A percentile compares a stretch with the other conserved stretches of the same genome.
These are phyloP conservation scores for Boletus sp. DNA, from an alignment of 768 basidiomycete species.

Conservation along the genomic window DNA sequence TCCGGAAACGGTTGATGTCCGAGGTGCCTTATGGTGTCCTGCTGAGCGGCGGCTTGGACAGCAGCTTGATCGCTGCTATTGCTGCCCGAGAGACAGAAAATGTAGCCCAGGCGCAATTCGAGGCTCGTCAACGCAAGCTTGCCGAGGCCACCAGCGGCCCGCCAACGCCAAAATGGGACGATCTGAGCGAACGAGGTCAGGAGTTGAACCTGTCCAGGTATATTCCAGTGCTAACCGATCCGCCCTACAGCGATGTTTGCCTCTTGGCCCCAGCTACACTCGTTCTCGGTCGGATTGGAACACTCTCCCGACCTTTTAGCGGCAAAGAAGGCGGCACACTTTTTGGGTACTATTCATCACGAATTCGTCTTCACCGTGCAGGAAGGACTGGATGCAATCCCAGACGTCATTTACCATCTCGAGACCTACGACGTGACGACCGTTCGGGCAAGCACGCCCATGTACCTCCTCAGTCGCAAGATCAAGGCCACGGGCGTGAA, in stretches of 20 bases:
- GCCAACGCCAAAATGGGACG: slow-evolving; percentile 46
- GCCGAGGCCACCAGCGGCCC: slow-evolving; percentile 55
- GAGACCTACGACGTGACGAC: slow-evolving; percentile 99
- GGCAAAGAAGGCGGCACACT: slow-evolving; percentile 90
- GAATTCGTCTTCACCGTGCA: slow-evolving; percentile 98
- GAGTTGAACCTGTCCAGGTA: slow-evolving; percentile 4
- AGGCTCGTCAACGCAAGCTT: slow-evolving; percentile 61
- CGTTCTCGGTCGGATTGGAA: slow-evolving; percentile 94
- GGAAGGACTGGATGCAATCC: slow-evolving; percentile 95
- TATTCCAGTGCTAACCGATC: slow-evolving; percentile 1
- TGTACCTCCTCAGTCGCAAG: slow-evolving; percentile 97
- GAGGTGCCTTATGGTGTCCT: slow-evolving; percentile 98
- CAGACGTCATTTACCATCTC: slow-evolving; percentile 96
- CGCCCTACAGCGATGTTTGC: slow-evolving; percentile 60
- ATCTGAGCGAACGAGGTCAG: slow-evolving; percentile 55
- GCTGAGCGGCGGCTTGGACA: slow-evolving; percentile 92
- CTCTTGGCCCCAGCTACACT: slow-evolving; percentile 95
- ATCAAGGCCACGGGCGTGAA: slow-evolving; percentile 99
- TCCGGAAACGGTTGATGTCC: slow-evolving; percentile 93
- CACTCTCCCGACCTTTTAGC: slow-evolving; percentile 95
- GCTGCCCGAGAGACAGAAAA: slow-evolving; percentile 95
- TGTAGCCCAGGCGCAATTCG: slow-evolving; percentile 74
- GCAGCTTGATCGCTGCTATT: slow-evolving; percentile 92
- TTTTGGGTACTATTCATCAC: slow-evolving; percentile 92
- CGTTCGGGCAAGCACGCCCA: slow-evolving; percentile 94